Evolutionary conservation across 2,329 filamentous ascomycete species (phyloP), one percentile per base, ranked within the genome.

Genomic region (Ascochyta lentis): DNA sequence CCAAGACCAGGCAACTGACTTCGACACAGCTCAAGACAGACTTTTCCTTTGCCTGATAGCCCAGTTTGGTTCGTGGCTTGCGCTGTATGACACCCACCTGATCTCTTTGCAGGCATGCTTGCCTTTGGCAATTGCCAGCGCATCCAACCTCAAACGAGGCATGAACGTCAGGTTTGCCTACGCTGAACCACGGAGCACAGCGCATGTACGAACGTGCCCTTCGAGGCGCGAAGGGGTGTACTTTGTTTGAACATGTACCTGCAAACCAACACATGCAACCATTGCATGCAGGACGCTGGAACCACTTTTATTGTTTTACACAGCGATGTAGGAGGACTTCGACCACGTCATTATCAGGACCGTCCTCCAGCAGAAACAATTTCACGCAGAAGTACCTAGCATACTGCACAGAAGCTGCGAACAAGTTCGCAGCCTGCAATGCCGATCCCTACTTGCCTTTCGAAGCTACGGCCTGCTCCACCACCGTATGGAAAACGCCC

Each of bases 361-460:
- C 8, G 6, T 43, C 19, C 33, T 24, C 39, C 15, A 35, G 6
- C 34, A 15, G 24, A 13, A 27, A 31, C 4, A n/a, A 23, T 16
- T 6, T n/a, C 27, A 10, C 12, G 34, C 3, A 41, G 24, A 44
- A 46, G 39, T 31, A 48, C 13, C 31, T 27, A 6, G 19, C 38
- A 16, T 41, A 40, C 40, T 51, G 42, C n/a, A 54, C 39, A 37
- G 41, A 43, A 56, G 48, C 41, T 60, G 48, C 54, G 54, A 57
- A 52, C 54, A 15, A 39, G 49, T 58, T 59, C 62, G 62, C 62
- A 66, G 56, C 43, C 40, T 43, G 54, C 52, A 59, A 26, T 48
- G 53, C 33, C 26, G 55, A 61, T 61, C 55, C 49, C 29, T 50
- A 34, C 34, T 51, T 57, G 47, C 54, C 41, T 38, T 43, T 29